Evolutionary conservation across 257 asterid genomes (phyloP).

Genomic region (Salvia hispanica): DNA sequence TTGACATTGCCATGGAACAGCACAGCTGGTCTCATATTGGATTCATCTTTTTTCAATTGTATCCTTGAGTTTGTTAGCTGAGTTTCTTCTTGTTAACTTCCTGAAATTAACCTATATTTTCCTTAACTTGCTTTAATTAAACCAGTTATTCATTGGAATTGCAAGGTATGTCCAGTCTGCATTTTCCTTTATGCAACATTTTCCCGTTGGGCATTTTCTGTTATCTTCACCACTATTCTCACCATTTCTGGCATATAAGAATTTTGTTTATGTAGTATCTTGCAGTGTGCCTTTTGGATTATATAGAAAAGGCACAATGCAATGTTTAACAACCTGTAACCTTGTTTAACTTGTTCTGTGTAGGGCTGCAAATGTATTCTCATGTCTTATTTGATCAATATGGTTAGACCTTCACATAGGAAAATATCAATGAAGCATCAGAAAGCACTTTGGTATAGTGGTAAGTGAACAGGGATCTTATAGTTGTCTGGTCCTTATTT

Average conservation of each 20-base stretch:
- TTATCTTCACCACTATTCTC: slow-evolving; percentile 12
- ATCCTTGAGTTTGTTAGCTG: slow-evolving; percentile 53
- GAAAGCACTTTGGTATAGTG: slow-evolving; percentile 99
- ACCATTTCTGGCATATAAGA: not conserved
- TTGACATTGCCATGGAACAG: slow-evolving; percentile 96
- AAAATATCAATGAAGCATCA: slow-evolving; percentile 93
- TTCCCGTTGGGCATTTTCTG: slow-evolving; percentile 2
- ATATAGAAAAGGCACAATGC: slow-evolving; percentile 24
- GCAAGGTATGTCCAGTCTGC: slow-evolving; percentile 69
- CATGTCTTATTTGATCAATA: slow-evolving; percentile 89
- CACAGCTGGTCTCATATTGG: slow-evolving; percentile 99
- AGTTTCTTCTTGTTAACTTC: slow-evolving; percentile 22
- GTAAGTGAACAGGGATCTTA: slow-evolving; percentile 50
- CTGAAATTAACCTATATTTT: slow-evolving; percentile 27
- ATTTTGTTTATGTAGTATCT: slow-evolving; percentile 6
- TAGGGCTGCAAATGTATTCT: slow-evolving; percentile 99
- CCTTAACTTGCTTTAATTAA: slow-evolving; percentile 56
- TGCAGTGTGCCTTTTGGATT: slow-evolving; percentile 13
- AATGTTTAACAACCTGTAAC: slow-evolving; percentile 30
- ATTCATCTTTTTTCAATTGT: slow-evolving; percentile 95
- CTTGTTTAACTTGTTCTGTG: slow-evolving; percentile 39
- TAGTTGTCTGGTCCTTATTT: slow-evolving; percentile 19
- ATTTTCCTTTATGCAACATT: slow-evolving; percentile 20
- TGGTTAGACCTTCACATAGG: slow-evolving; percentile 77
- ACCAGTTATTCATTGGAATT: slow-evolving; percentile 81